Conservation (phyloP, 2,329 filamentous ascomycete species). For the Aschersonia sp. region DNA sequence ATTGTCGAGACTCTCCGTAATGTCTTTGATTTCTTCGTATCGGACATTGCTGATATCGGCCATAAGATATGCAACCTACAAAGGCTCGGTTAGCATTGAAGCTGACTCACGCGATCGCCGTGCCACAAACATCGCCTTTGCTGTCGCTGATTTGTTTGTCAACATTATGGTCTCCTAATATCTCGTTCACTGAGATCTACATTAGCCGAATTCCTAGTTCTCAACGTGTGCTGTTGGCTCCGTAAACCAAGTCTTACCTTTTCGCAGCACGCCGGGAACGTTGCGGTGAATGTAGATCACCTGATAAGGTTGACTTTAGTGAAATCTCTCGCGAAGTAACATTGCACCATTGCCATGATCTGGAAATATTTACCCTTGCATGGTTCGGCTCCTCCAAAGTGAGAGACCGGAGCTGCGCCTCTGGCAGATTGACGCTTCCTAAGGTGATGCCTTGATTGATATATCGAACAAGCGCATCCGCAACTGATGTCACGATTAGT, state of each 20-base stretch:
- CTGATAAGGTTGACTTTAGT: slow-evolving; percentile 17
- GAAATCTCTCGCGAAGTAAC: background rate
- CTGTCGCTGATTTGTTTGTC: slow-evolving; percentile 98
- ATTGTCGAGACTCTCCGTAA: slow-evolving; percentile 69
- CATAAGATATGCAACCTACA: slow-evolving; percentile 81
- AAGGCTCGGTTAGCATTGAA: background rate
- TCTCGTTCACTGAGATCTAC: slow-evolving; percentile 61
- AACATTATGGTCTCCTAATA: slow-evolving; percentile 89
- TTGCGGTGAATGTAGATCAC: slow-evolving; percentile 96
- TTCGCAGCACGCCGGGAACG: slow-evolving; percentile 83
- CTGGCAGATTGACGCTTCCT: slow-evolving; percentile 92
- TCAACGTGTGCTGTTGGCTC: background rate
- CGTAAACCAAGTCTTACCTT: slow-evolving; percentile 32
- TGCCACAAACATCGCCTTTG: slow-evolving; percentile 58
- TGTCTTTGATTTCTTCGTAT: slow-evolving; percentile 65
- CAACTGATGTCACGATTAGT: slow-evolving; percentile 34
- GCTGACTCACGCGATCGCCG: background rate
- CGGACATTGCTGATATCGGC: slow-evolving; percentile 87
- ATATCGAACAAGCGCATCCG: slow-evolving; percentile 75
- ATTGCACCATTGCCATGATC: slow-evolving; percentile 1
- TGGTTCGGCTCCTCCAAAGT: slow-evolving; percentile 82
- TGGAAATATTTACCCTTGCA: slow-evolving; percentile 45
- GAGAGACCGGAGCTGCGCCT: slow-evolving; percentile 77
- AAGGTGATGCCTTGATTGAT: slow-evolving; percentile 90
- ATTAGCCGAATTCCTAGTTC: background rate